These are phyloP conservation scores for Hanseniaspora singularis DNA, from an alignment of 805 yeast genomes.

Conservation along the genomic window DNA sequence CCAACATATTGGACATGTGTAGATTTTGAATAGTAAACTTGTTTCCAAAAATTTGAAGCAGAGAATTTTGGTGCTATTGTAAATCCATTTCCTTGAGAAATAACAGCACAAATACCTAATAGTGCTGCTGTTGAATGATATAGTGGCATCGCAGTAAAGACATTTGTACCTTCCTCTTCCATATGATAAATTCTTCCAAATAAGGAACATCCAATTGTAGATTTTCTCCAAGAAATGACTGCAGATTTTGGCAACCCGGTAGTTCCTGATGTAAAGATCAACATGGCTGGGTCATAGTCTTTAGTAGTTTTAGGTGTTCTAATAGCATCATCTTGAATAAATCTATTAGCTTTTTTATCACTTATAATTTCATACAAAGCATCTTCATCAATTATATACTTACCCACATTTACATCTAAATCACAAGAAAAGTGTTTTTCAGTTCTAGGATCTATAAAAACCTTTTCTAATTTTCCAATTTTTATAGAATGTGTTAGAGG, in stretches of 20 bases:
- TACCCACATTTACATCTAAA: constrained; percentile 24
- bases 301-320: constrained; percentile 44
- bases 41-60: constrained; percentile 79
- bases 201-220: constrained; percentile 53
- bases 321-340: constrained; percentile 43
- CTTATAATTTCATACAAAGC: constrained; percentile 34
- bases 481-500: constrained; percentile 72
- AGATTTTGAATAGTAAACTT: constrained; percentile 56
- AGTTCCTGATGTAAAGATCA: constrained; percentile 87
- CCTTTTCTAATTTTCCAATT: constrained; percentile 49
- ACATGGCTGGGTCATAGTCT: constrained; percentile 52
- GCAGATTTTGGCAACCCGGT: constrained; percentile 93
- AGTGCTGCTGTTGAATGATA: constrained; percentile 91
- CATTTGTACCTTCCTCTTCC: constrained; percentile 36
- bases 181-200: constrained; percentile 62
- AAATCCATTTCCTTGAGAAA: constrained; percentile 58
- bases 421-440: constrained; percentile 14
- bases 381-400: constrained; percentile 36
- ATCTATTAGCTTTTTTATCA: constrained; percentile 33
- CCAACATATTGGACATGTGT: constrained; percentile 90
- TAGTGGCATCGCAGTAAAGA: constrained; percentile 88
- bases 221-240: constrained; percentile 81
- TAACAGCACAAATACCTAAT: constrained; percentile 64
- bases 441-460: constrained; percentile 59
- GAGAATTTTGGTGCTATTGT: constrained; percentile 75